phyloP scores from a whole-genome alignment of 495 filamentous ascomycete species.

The Hypomontagnella monticulosa region DNA sequence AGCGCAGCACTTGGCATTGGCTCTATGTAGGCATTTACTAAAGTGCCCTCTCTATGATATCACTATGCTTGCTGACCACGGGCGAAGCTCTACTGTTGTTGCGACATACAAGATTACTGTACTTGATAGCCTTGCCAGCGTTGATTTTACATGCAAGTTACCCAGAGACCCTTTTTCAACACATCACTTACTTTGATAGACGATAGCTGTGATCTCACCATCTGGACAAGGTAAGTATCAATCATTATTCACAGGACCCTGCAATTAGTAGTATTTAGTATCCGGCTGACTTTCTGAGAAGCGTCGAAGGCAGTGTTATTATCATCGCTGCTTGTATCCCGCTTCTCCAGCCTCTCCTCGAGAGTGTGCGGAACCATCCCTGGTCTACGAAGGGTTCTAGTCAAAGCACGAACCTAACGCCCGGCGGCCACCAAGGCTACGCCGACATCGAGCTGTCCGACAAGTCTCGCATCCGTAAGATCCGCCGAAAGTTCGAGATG shows the following conservation, averaged over 20 bases:
- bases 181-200: slow-evolving; percentile 24
- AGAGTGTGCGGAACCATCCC: slow-evolving; percentile 10
- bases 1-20: slow-evolving; percentile 57
- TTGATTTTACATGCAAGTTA: slow-evolving; percentile 55
- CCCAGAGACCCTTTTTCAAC: slow-evolving; percentile 7
- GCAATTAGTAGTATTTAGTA: neutral
- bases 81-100: slow-evolving; percentile 32
- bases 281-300: slow-evolving; percentile 20
- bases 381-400: no score
- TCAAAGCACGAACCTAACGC: no score
- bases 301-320: slow-evolving; percentile 58
- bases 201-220: slow-evolving; percentile 51
- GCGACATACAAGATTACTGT: slow-evolving; percentile 56
- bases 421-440: no score
- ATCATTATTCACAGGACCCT: no score
- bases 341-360: slow-evolving; percentile 55
- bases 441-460: no score
- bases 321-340: slow-evolving; percentile 62
- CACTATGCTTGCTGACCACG: no score
- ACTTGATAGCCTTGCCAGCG: slow-evolving; percentile 47
- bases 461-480: no score
- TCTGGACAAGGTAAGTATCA: slow-evolving; percentile 56
- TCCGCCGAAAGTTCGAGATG: no score
- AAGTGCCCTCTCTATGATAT: neutral
- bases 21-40: slow-evolving; percentile 49